Evolutionary conservation across 2,329 filamentous ascomycete genomes (phyloP), one percentile per base, ranked within the genome.

Genomic region (Penicillium sp.): DNA sequence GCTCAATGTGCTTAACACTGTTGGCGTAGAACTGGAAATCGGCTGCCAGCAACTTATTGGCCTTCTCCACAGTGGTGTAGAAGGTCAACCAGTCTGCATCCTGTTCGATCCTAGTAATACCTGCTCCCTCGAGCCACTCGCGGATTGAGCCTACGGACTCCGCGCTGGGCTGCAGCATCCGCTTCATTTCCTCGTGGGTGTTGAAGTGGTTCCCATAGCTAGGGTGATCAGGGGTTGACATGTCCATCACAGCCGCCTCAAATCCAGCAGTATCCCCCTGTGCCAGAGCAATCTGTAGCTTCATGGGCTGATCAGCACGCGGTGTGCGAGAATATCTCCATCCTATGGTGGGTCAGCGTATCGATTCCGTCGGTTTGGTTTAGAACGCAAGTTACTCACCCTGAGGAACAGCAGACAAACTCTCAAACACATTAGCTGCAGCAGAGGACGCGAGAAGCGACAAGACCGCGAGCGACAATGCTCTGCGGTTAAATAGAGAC

Each of bases 171-270:
- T 72, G 72, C 25, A 84, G 73, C 59, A 84, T 75, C 10, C 74
- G 71, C 51, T 78, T 77, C 52, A 83, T 77, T 58, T 82, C 77
- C 10, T 79, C 72, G 8, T 78, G 75, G 14, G 66, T 66, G 16
- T 73, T 69, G 60, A 82, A 75, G 59, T 83, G 76, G 41, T 76
- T 72, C 17, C 82, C 81, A 56, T 83, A 83, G 17, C 71, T 74
- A 1, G 65, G 53, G 53, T 79, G 73, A 5, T 68, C 71, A 0
- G 82, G 82, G 0, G 80, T 78, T 2, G 81, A 82, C 59, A 83
- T 76, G 22, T 79, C 73, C 41, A 77, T 59, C 11, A 84, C 69
- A 2, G 76, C 74, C 45, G 75, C 67, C 52, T 81, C 80, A 26
- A 84, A 73, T 28, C 67, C 66, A 8, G 60, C 61, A 22, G 63